A percentile compares a stretch with the other conserved stretches of the same genome.
Evolutionary conservation across 345 rosid species (phyloP).

Genomic region (Durio zibethinus): DNA sequence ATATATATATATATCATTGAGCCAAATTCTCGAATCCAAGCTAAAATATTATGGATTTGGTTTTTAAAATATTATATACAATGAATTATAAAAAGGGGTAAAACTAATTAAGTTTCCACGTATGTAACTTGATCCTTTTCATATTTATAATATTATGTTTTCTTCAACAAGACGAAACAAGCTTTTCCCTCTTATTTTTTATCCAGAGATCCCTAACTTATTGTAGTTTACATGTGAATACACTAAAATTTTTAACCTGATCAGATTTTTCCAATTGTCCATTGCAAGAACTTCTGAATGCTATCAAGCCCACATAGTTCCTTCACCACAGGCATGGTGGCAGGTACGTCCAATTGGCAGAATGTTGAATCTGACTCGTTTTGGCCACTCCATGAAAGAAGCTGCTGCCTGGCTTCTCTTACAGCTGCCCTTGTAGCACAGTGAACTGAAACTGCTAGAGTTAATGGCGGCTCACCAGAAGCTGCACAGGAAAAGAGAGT

Average conservation of each 20-base stretch:
- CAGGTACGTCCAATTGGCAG: conserved; percentile 66
- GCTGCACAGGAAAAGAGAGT: conserved; percentile 39
- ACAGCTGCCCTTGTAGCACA: conserved; percentile 81
- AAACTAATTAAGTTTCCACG: too few species aligned
- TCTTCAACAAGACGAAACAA: background rate
- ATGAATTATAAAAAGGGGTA: too few species aligned
- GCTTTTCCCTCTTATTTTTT: too few species aligned
- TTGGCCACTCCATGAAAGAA: conserved; percentile 38
- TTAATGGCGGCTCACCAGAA: conserved; percentile 87
- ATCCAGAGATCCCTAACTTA: conserved; percentile 37
- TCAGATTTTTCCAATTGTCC: too few species aligned
- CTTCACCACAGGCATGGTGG: conserved; percentile 76
- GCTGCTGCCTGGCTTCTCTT: conserved; percentile 60
- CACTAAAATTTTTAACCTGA: background rate
- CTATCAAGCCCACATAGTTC: conserved; percentile 58
- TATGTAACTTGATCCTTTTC: too few species aligned
- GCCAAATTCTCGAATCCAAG: too few species aligned
- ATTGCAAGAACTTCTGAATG: conserved; percentile 55
- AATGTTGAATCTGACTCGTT: conserved; percentile 20
- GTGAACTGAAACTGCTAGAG: conserved; percentile 78
- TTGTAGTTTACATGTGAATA: too few species aligned
- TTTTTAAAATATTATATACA: too few species aligned
- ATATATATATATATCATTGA: too few species aligned
- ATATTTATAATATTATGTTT: too few species aligned
- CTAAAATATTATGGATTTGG: too few species aligned